These are phyloP conservation scores for Trichoderma cornu-damae DNA, from an alignment of 2,329 filamentous ascomycete species.

Conservation along the genomic window DNA sequence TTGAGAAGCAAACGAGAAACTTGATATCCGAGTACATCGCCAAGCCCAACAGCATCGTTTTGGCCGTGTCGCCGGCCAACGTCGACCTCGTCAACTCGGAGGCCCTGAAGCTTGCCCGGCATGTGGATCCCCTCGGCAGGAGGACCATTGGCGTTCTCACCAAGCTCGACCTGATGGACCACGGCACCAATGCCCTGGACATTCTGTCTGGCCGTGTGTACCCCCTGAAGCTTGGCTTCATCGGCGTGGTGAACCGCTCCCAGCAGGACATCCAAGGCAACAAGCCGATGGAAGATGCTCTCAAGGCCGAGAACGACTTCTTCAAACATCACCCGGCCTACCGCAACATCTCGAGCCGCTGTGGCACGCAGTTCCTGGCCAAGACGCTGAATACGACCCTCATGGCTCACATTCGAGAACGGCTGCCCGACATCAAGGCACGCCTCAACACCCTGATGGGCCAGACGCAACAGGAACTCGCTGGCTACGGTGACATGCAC, in stretches of 20 bases:
- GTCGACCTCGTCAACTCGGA: conserved; percentile 98
- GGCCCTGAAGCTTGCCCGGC: conserved; percentile 88
- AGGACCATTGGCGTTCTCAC: conserved; percentile 95
- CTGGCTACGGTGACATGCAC: conserved; percentile 95
- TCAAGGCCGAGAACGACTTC: conserved; percentile 87
- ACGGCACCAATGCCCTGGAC: conserved; percentile 94
- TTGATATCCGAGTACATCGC: conserved; percentile 98
- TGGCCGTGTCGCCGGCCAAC: conserved; percentile 94
- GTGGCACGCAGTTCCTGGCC: conserved; percentile 88
- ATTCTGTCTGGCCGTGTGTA: conserved; percentile 97
- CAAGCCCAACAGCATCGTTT: conserved; percentile 96
- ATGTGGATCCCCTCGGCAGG: conserved; percentile 91
- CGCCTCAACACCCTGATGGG: conserved; percentile 97
- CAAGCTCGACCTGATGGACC: conserved; percentile 97
- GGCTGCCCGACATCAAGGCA: conserved; percentile 95
- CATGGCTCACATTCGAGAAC: conserved; percentile 93
- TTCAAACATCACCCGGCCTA: conserved; percentile 97
- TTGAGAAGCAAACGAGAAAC: conserved; percentile 96
- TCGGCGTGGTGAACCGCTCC: conserved; percentile 94
- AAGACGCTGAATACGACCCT: conserved; percentile 93
- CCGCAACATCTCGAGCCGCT: conserved; percentile 87
- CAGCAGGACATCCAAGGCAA: conserved; percentile 97
- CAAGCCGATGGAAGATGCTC: conserved; percentile 88
- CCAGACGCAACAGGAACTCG: conserved; percentile 97
- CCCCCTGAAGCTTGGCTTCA: conserved; percentile 93